These are phyloP conservation scores for Wallacemonas sp. DNA, from an alignment of 208 protist genomes.

Conservation along the genomic window DNA sequence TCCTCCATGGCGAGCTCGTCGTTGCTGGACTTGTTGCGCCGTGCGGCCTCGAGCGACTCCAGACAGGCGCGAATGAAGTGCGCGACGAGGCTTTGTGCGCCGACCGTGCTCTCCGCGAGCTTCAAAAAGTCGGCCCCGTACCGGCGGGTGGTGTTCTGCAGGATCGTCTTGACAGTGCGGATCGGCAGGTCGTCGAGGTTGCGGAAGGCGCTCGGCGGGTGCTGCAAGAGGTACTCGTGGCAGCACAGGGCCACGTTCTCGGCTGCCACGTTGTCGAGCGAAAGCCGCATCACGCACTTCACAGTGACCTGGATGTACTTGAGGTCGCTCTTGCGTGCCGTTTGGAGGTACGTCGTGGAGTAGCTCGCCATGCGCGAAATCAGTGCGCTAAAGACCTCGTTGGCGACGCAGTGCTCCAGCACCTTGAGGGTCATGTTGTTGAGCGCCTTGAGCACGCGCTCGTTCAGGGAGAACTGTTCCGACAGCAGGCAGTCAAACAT, in stretches of 20 bases:
- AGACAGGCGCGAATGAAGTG: conserved; percentile 90
- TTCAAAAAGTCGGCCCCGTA: conserved; percentile 50
- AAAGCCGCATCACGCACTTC: conserved; percentile 85
- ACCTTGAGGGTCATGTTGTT: conserved; percentile 83
- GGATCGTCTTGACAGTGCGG: conserved; percentile 87
- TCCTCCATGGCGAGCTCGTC: conserved; percentile 57
- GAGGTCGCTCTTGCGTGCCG: conserved; percentile 63
- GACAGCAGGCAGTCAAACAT: conserved; percentile 88
- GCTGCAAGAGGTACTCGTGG: conserved; percentile 86
- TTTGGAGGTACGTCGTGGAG: conserved; percentile 76
- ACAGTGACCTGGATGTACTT: conserved; percentile 92
- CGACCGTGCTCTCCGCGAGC: conserved; percentile 59
- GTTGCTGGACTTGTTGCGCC: conserved; percentile 39
- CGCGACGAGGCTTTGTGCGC: conserved; percentile 76
- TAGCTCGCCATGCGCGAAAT: conserved; percentile 81
- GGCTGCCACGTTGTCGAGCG: conserved; percentile 52
- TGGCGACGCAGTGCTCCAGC: conserved; percentile 60
- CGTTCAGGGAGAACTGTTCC: conserved; percentile 74
- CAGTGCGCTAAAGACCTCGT: conserved; percentile 84
- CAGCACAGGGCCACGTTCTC: conserved; percentile 85
- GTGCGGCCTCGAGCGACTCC: conserved; percentile 44
- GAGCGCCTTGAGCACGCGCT: conserved; percentile 74
- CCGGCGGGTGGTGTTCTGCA: conserved; percentile 68
- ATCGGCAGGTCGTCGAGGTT: conserved; percentile 85
- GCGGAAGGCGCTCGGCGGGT: conserved; percentile 88